These are phyloP conservation scores for Tephrocybe sp. DNA, from an alignment of 768 basidiomycete species.

Conservation along the genomic window DNA sequence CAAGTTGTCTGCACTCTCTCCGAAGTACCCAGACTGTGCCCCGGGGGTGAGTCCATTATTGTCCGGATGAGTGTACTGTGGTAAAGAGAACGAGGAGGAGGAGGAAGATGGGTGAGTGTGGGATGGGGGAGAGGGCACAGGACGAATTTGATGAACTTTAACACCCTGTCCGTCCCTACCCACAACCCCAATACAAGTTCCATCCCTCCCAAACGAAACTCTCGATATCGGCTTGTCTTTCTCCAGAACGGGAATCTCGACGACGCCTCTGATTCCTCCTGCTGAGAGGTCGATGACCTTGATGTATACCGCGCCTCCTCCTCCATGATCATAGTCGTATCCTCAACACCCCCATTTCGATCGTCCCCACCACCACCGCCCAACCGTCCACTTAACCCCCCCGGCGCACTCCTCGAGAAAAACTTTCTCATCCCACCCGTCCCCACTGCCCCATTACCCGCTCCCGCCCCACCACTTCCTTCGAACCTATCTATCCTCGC, in stretches of 20 bases:
- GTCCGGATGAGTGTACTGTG: too few species aligned
- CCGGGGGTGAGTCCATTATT: too few species aligned
- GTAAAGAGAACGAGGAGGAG: background rate
- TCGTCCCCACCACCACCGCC: conserved; percentile 11
- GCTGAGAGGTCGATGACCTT: too few species aligned
- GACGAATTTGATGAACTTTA: conserved; percentile 42
- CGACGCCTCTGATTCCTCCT: conserved; percentile 30
- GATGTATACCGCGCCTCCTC: conserved; percentile 4
- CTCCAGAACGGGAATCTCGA: conserved; percentile 49
- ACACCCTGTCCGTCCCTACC: conserved; percentile 55
- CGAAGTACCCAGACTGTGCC: too few species aligned
- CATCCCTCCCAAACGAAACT: conserved; percentile 52
- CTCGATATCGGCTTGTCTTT: conserved; percentile 45
- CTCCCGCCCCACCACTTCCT: conserved; percentile 17
- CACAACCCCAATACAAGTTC: conserved; percentile 47
- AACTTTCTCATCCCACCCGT: conserved; percentile 38
- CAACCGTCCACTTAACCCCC: conserved; percentile 24
- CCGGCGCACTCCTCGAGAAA: conserved; percentile 66
- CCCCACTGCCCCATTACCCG: too few species aligned
- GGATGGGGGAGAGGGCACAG: conserved; percentile 5
- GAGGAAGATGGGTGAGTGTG: background rate
- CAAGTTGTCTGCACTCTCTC: too few species aligned
- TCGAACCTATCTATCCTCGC: too few species aligned
- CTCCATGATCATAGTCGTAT: conserved; percentile 16
- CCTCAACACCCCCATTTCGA: conserved; percentile 12